Evolutionary conservation across 371 early-diverging fungal species (phyloP).

Genomic region (Mortierella sp.): DNA sequence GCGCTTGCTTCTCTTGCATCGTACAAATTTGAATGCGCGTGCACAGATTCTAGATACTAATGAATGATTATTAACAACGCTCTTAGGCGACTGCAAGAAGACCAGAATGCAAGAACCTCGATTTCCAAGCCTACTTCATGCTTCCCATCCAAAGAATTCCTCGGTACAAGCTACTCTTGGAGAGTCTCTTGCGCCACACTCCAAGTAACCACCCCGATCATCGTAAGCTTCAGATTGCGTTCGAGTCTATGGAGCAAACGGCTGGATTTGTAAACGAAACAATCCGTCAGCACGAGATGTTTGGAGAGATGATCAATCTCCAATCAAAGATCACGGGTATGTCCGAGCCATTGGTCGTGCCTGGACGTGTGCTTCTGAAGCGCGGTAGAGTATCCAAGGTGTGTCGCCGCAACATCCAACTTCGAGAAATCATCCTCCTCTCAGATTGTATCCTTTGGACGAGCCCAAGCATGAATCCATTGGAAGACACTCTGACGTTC

Average conservation of each 20-base stretch:
- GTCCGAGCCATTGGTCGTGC: conserved; percentile 67
- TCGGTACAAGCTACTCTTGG: conserved; percentile 82
- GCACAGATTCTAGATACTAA: neutral
- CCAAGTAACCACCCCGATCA: conserved; percentile 73
- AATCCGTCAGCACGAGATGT: conserved; percentile 81
- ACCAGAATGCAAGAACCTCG: conserved; percentile 69
- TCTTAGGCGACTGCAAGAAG: conserved; percentile 52
- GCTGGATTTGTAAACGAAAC: conserved; percentile 82
- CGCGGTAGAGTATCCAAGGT: conserved; percentile 75
- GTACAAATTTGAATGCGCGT: neutral
- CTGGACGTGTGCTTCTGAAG: conserved; percentile 75
- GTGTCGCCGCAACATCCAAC: conserved; percentile 74
- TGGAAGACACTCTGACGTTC: conserved; percentile 65
- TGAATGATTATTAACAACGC: neutral
- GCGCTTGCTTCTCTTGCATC: neutral
- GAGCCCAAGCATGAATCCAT: conserved; percentile 57
- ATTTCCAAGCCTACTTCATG: conserved; percentile 82
- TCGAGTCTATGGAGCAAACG: conserved; percentile 65
- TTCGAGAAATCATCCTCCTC: conserved; percentile 75
- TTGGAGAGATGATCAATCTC: conserved; percentile 72
- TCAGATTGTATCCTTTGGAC: conserved; percentile 81
- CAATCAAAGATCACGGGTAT: conserved; percentile 73
- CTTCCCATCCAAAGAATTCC: conserved; percentile 90
- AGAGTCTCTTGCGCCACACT: conserved; percentile 75
- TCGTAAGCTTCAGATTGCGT: conserved; percentile 65